Conservation (phyloP, 106 monocot species). For the Alisma plantagoaquatica region DNA sequence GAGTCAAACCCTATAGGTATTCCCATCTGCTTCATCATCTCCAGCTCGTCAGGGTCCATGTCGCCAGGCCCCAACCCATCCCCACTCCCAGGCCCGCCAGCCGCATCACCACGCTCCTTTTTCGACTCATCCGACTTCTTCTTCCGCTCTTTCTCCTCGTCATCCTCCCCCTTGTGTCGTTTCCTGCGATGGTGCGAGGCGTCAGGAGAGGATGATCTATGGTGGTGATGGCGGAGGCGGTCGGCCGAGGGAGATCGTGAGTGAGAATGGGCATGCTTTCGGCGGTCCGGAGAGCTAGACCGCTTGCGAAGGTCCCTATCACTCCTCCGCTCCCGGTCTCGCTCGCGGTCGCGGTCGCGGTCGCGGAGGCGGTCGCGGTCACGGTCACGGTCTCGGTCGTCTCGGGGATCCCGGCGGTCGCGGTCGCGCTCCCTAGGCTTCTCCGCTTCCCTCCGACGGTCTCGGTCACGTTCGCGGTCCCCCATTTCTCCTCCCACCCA, state of each 20-base stretch:
- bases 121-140: constrained; percentile 22
- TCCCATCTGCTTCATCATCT: constrained; percentile 96
- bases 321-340: constrained; percentile 34
- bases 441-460: constrained; percentile 29
- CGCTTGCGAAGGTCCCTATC: constrained; percentile 33
- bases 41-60: constrained; percentile 56
- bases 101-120: constrained; percentile 4
- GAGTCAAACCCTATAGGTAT: constrained; percentile 90
- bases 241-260: constrained; percentile 35
- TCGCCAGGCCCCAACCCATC: constrained; percentile 21
- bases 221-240: constrained; percentile 11
- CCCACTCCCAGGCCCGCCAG: background rate
- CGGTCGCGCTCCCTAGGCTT: constrained; percentile 25
- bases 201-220: constrained; percentile 16
- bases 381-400: constrained; percentile 23
- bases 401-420: constrained; percentile 18
- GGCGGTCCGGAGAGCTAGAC: constrained; percentile 30
- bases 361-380: constrained; percentile 8
- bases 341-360: constrained; percentile 27
- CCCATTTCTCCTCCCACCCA: background rate
- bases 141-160: constrained; percentile 21
- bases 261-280: constrained; percentile 13
- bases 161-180: constrained; percentile 44
- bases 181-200: constrained; percentile 48
- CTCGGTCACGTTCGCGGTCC: constrained; percentile 5